phyloP scores from a whole-genome alignment of 1,284 basidiomycete species.

The Singerocomus inundabilis region DNA sequence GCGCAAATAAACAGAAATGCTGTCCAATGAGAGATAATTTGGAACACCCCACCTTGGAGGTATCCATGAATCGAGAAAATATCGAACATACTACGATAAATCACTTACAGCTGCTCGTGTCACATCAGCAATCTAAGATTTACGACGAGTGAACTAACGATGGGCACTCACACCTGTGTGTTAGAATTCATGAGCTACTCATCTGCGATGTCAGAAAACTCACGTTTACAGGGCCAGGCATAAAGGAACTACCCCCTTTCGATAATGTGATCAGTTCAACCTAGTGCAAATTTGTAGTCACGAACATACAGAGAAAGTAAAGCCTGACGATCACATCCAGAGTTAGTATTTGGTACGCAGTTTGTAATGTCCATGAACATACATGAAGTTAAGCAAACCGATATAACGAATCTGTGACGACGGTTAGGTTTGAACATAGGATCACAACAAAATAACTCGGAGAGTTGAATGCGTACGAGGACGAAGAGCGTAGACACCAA shows the following conservation, averaged over 20 bases:
- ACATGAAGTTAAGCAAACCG: constrained; percentile 8
- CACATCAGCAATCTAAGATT: not conserved
- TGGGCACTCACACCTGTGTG: not conserved
- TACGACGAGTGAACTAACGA: not conserved
- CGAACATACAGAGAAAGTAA: constrained; percentile 1
- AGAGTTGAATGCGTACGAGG: constrained; percentile 4
- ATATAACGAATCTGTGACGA: constrained; percentile 9
- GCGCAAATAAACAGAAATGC: not conserved
- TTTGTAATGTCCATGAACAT: not conserved
- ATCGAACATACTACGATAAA: too few species aligned
- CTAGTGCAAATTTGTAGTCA: too few species aligned
- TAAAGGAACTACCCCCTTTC: constrained; percentile 6
- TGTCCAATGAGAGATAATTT: not conserved
- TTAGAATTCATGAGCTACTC: too few species aligned
- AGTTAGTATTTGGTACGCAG: not conserved
- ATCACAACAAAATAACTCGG: not conserved
- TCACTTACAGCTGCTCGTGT: constrained; percentile 11
- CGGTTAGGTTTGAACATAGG: not conserved
- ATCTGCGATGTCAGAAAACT: not conserved
- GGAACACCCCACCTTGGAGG: not conserved
- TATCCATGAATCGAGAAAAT: not conserved
- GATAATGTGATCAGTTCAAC: not conserved
- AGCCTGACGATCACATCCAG: not conserved
- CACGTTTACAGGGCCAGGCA: constrained; percentile 6
- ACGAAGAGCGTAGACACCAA: constrained; percentile 7